Conservation (phyloP, 345 rosid species). For the Bruguiera gymnorhiza region DNA sequence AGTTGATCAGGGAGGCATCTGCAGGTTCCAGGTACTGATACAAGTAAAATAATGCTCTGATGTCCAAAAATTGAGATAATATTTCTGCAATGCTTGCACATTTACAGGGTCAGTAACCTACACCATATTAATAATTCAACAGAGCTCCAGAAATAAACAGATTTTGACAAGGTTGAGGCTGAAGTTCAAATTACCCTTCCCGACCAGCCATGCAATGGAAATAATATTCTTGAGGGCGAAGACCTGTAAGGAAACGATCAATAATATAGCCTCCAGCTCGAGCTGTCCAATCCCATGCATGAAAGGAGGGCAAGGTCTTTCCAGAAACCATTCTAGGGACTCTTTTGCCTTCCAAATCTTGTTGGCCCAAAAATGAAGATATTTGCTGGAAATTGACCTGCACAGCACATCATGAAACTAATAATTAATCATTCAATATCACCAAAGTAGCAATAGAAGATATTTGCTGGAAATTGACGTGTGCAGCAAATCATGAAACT, state of each 20-base stretch:
- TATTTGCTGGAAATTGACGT: slow-evolving; percentile 98
- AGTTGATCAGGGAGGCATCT: no score
- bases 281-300: slow-evolving; percentile 96
- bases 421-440: background rate
- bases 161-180: background rate
- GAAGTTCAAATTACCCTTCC: slow-evolving; percentile 69
- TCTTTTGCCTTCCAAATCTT: slow-evolving; percentile 96
- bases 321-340: slow-evolving; percentile 99
- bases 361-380: slow-evolving; percentile 94
- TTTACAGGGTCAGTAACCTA: background rate
- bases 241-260: slow-evolving; percentile 95
- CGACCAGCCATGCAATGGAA: slow-evolving; percentile 99
- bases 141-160: background rate
- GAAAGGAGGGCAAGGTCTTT: slow-evolving; percentile 94
- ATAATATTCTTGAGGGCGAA: slow-evolving; percentile 99
- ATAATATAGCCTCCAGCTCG: slow-evolving; percentile 95
- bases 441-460: slow-evolving; percentile 38
- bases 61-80: no score
- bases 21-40: no score
- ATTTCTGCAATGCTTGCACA: no score
- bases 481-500: slow-evolving; percentile 29
- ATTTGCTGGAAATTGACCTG: slow-evolving; percentile 99
- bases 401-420: slow-evolving; percentile 23
- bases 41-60: no score
- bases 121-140: background rate